Conservation (phyloP, 768 basidiomycete genomes). For the Filobasidium wieringae region DNA sequence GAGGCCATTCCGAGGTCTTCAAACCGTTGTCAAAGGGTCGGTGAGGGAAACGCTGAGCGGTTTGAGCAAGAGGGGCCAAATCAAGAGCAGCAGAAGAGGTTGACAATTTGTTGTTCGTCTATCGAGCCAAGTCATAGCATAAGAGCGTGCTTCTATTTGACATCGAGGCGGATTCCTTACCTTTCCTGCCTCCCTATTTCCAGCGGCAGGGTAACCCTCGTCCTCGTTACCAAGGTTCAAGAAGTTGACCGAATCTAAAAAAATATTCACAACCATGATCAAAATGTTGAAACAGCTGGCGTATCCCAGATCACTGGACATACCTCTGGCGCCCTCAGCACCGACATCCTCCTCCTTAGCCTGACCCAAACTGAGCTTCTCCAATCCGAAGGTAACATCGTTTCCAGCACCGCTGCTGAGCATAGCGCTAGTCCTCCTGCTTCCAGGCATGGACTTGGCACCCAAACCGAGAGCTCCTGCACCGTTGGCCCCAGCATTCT, state of each 20-base stretch:
- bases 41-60: slow-evolving; percentile 49
- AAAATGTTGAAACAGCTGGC: background rate
- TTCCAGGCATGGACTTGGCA: slow-evolving; percentile 36
- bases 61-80: slow-evolving; percentile 76
- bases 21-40: slow-evolving; percentile 45
- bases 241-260: slow-evolving; percentile 31
- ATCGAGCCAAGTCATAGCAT: too few species aligned
- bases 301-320: slow-evolving; percentile 1
- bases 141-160: too few species aligned
- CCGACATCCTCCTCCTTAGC: slow-evolving; percentile 31
- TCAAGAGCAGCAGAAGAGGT: slow-evolving; percentile 86
- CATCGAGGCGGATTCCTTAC: background rate
- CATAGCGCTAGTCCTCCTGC: slow-evolving; percentile 27
- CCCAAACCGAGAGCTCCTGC: slow-evolving; percentile 13
- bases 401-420: slow-evolving; percentile 18
- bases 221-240: slow-evolving; percentile 64
- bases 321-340: slow-evolving; percentile 32
- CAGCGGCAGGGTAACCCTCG: slow-evolving; percentile 40
- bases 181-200: slow-evolving; percentile 14
- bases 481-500: slow-evolving; percentile 1
- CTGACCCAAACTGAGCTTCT: slow-evolving; percentile 32
- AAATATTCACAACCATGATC: background rate
- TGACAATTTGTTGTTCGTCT: slow-evolving; percentile 53
- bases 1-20: slow-evolving; percentile 80
- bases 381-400: slow-evolving; percentile 30